phyloP scores from a whole-genome alignment of 768 basidiomycete species.

The Boletus insuetus region DNA sequence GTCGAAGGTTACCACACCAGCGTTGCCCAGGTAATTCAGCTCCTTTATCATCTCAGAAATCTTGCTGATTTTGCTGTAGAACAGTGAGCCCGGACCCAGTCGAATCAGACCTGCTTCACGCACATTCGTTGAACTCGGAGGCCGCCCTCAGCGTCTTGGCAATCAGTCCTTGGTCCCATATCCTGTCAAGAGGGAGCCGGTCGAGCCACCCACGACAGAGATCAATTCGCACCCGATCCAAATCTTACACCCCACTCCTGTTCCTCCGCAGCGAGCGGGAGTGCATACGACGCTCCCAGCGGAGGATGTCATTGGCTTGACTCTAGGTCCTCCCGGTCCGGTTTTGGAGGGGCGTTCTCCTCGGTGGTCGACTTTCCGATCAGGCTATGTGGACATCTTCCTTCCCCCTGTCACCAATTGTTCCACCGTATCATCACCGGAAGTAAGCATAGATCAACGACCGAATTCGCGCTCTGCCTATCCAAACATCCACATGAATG shows the following conservation, averaged over 20 bases:
- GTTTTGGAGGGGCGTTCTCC: not conserved
- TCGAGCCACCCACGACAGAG: not conserved
- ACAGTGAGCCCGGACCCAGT: conserved; percentile 4
- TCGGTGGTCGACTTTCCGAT: conserved; percentile 27
- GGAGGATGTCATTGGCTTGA: conserved; percentile 9
- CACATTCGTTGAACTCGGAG: not conserved
- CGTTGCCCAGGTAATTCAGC: conserved; percentile 8
- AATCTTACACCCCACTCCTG: not conserved
- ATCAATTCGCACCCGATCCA: not conserved
- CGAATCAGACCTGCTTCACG: not conserved
- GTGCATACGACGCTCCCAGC: not conserved
- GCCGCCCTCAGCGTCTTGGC: not conserved
- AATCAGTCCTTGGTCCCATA: not conserved
- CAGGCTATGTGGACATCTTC: conserved; percentile 21
- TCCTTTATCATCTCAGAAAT: not conserved
- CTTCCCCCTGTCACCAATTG: not conserved
- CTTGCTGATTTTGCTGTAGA: conserved; percentile 14
- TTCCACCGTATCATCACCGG: not conserved
- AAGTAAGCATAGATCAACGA: not conserved
- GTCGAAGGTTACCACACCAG: not conserved
- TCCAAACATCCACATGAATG: not conserved
- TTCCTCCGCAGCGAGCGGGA: not conserved
- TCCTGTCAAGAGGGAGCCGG: not conserved
- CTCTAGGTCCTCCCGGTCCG: not conserved
- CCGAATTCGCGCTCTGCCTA: not conserved